phyloP scores from a whole-genome alignment of 257 asterid genomes.

The Primulina tabacum region DNA sequence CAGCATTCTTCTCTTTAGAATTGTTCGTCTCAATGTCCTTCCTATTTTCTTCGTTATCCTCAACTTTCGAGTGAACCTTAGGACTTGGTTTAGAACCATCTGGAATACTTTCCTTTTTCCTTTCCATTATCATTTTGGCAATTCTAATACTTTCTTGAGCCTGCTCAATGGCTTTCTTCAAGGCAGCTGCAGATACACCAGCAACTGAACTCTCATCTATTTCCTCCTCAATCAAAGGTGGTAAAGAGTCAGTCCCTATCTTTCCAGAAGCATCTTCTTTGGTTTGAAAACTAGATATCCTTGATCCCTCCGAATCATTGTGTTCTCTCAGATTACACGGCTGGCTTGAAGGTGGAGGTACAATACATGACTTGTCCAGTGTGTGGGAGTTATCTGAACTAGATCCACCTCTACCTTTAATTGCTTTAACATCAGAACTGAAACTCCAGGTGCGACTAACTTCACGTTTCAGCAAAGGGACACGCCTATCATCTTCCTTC shows the following conservation, averaged over 20 bases:
- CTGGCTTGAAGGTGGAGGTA: slow-evolving; percentile 33
- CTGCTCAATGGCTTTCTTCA: slow-evolving; percentile 78
- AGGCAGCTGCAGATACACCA: slow-evolving; percentile 71
- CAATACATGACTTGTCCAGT: slow-evolving; percentile 31
- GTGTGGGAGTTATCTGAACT: slow-evolving; percentile 34
- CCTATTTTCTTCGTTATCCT: slow-evolving; percentile 28
- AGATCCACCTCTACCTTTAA: slow-evolving; percentile 41
- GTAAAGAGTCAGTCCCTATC: slow-evolving; percentile 32
- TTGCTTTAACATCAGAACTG: slow-evolving; percentile 49
- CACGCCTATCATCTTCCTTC: slow-evolving; percentile 35
- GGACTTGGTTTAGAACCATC: slow-evolving; percentile 37
- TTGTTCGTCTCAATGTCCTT: slow-evolving; percentile 33
- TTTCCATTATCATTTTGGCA: slow-evolving; percentile 79
- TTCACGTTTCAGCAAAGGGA: slow-evolving; percentile 42
- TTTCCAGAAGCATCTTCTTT: slow-evolving; percentile 41
- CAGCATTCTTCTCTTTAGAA: slow-evolving; percentile 28
- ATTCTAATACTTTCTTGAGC: slow-evolving; percentile 91
- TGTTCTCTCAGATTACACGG: slow-evolving; percentile 30
- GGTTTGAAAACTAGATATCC: slow-evolving; percentile 34
- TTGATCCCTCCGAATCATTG: slow-evolving; percentile 34
- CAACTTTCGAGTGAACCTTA: slow-evolving; percentile 33
- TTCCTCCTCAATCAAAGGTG: slow-evolving; percentile 62
- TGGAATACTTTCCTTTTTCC: slow-evolving; percentile 44
- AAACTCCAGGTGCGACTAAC: slow-evolving; percentile 59
- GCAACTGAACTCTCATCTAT: slow-evolving; percentile 77